Evolutionary conservation across 108 stramenopile species (phyloP).

Genomic region (Nitzschia inconspicua): DNA sequence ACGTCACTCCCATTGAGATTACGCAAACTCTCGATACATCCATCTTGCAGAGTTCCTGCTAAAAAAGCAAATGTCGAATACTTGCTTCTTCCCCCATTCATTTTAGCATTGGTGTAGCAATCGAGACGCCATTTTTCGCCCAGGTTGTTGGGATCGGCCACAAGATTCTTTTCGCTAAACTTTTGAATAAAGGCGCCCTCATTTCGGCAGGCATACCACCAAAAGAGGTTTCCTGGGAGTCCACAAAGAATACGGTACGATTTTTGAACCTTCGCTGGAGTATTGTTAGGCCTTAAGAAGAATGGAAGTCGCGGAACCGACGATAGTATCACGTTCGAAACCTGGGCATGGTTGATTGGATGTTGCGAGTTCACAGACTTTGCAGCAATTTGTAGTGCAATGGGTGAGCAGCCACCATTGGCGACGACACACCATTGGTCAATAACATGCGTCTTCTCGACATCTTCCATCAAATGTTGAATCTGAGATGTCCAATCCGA

Average conservation of each 20-base stretch:
- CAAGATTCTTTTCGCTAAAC: constrained; percentile 54
- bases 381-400: constrained; percentile 46
- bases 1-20: background rate
- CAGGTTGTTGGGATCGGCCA: constrained; percentile 39
- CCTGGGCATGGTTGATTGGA: background rate
- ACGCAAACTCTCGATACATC: constrained; percentile 36
- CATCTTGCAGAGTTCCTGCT: constrained; percentile 57
- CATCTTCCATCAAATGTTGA: constrained; percentile 29
- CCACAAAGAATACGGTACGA: constrained; percentile 50
- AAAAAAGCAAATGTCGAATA: constrained; percentile 67
- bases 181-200: constrained; percentile 44
- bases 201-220: constrained; percentile 56
- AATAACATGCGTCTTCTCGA: constrained; percentile 15
- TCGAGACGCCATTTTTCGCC: constrained; percentile 48
- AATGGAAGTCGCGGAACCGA: constrained; percentile 46
- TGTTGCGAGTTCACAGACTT: constrained; percentile 3
- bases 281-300: constrained; percentile 28
- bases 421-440: constrained; percentile 45
- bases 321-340: constrained; percentile 41
- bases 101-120: constrained; percentile 31
- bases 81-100: constrained; percentile 23
- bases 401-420: constrained; percentile 65
- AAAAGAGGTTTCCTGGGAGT: constrained; percentile 43
- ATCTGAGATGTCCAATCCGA: constrained; percentile 57
- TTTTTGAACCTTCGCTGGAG: constrained; percentile 36